phyloP scores from a whole-genome alignment of 768 basidiomycete species.

The Serendipita sp. region DNA sequence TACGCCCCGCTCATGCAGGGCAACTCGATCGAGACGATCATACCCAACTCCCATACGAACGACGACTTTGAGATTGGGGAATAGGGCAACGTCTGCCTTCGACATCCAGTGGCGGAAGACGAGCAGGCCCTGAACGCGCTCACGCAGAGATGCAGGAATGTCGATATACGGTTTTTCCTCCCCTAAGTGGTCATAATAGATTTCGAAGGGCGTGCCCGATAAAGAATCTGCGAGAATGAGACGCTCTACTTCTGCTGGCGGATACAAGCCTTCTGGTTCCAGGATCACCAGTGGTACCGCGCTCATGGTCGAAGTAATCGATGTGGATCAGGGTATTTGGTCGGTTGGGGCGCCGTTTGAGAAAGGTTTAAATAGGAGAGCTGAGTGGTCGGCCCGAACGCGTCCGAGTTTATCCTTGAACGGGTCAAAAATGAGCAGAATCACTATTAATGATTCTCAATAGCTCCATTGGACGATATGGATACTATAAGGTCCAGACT shows the following conservation, averaged over 20 bases:
- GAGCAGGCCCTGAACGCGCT: slow-evolving; percentile 11
- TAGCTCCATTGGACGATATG: no score
- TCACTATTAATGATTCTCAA: no score
- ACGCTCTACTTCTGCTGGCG: not conserved
- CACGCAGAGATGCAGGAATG: slow-evolving; percentile 1
- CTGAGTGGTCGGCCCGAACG: no score
- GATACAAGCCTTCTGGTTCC: not conserved
- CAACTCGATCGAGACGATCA: slow-evolving; percentile 12
- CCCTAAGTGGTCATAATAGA: not conserved
- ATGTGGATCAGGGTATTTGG: no score
- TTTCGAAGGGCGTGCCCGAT: not conserved
- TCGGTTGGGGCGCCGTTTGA: no score
- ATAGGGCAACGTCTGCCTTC: slow-evolving; percentile 8
- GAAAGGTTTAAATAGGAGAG: no score
- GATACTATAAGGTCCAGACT: no score
- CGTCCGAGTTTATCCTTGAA: no score
- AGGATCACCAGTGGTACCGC: not conserved
- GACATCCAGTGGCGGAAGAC: slow-evolving; percentile 9
- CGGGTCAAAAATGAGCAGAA: no score
- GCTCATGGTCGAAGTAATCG: not conserved
- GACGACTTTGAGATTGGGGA: slow-evolving; percentile 12
- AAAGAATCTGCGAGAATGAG: not conserved
- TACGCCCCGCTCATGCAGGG: slow-evolving; percentile 8
- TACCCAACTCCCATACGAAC: slow-evolving; percentile 13
- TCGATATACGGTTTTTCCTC: not conserved